Percentiles rank a stretch among this genome's conserved stretches.
Conservation (phyloP, 148 eudicot species). For the Cornus florida region DNA sequence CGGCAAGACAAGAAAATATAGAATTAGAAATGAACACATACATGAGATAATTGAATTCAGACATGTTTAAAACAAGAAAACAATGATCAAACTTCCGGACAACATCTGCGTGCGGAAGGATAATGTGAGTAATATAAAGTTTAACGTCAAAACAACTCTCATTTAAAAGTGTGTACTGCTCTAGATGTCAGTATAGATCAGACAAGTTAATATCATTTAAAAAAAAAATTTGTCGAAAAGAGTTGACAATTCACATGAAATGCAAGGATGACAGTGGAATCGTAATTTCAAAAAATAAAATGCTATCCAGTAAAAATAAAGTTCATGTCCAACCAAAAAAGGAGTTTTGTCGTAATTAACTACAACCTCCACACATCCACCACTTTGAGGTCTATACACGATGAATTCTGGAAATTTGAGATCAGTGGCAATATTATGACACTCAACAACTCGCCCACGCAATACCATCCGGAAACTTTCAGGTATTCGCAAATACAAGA, state of each 20-base stretch:
- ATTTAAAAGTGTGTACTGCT: neutral
- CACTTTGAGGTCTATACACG: slow-evolving; percentile 79
- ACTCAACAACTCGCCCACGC: slow-evolving; percentile 71
- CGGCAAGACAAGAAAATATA: too few relatives aligned
- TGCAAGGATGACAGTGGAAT: neutral
- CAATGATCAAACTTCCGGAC: neutral
- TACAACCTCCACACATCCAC: slow-evolving; percentile 64
- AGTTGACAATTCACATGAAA: neutral
- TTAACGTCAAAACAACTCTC: neutral
- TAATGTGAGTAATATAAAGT: neutral
- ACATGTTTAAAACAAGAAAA: neutral
- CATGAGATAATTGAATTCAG: too few relatives aligned
- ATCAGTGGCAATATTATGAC: slow-evolving; percentile 68
- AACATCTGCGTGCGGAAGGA: neutral
- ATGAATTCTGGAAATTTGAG: slow-evolving; percentile 84
- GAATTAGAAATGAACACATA: too few relatives aligned
- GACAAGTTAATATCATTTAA: neutral
- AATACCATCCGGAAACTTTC: slow-evolving; percentile 57
- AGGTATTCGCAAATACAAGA: slow-evolving; percentile 78
- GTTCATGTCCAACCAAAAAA: neutral
- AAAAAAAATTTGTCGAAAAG: neutral
- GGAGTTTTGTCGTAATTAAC: slow-evolving; percentile 1
- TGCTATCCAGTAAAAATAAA: neutral
- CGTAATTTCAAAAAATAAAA: neutral
- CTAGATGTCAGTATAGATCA: neutral